Evolutionary conservation across 257 asterid species (phyloP).

Genomic region (Striga asiatica): DNA sequence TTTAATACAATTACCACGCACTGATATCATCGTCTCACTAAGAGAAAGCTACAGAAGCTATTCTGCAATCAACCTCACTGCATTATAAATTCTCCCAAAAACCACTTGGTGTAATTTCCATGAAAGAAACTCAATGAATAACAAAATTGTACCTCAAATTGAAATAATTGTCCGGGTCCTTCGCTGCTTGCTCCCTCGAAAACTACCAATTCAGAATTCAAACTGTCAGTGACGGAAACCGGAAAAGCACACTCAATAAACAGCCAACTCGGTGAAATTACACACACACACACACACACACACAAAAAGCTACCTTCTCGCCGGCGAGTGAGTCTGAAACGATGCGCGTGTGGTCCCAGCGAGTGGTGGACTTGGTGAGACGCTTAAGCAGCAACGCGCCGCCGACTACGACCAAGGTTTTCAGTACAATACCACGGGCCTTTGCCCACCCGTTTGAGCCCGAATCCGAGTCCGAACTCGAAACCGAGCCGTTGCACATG

Average conservation of each 20-base stretch:
- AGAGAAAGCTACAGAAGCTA: too few species aligned
- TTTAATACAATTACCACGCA: too few species aligned
- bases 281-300: too few species aligned
- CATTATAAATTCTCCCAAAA: too few species aligned
- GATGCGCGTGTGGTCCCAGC: constrained; percentile 91
- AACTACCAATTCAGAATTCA: constrained; percentile 34
- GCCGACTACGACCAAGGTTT: constrained; percentile 67
- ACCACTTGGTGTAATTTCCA: neutral
- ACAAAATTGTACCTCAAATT: constrained; percentile 95
- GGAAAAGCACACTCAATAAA: neutral
- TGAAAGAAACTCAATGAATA: neutral
- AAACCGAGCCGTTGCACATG: constrained; percentile 59
- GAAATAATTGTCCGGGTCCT: constrained; percentile 93
- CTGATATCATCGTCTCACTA: too few species aligned
- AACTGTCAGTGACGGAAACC: neutral
- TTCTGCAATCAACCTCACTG: too few species aligned
- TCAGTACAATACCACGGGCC: constrained; percentile 68
- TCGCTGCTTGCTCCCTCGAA: constrained; percentile 92
- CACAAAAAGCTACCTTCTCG: constrained; percentile 54
- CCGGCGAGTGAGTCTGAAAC: constrained; percentile 92
- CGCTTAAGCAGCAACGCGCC: constrained; percentile 86
- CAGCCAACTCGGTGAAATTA: neutral
- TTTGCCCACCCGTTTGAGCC: constrained; percentile 65
- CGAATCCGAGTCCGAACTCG: constrained; percentile 45
- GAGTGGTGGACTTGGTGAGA: constrained; percentile 89